phyloP scores from a whole-genome alignment of 2,329 filamentous ascomycete species.

The Monilinia fructigena region DNA sequence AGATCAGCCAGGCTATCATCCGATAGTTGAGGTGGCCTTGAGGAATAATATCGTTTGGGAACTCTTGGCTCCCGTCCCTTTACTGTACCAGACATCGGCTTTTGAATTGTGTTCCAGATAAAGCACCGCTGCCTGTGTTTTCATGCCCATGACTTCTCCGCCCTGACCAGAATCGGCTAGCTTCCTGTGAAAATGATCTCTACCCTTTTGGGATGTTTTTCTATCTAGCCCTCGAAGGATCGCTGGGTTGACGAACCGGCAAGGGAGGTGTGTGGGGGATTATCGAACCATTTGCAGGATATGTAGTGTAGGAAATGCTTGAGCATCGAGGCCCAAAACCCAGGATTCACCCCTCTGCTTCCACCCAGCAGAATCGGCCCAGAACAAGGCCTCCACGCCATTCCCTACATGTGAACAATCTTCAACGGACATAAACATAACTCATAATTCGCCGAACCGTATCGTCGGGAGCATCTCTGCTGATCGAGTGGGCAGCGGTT shows the following conservation, averaged over 20 bases:
- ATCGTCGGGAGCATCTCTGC: slow-evolving; percentile 3
- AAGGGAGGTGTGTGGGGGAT: neutral
- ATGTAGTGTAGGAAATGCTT: neutral
- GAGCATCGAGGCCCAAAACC: neutral
- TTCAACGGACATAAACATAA: neutral
- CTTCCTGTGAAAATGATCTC: neutral
- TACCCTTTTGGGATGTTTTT: neutral
- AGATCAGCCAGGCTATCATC: neutral
- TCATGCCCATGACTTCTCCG: neutral
- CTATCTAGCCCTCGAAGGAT: neutral
- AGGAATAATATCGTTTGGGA: neutral
- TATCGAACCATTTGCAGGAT: slow-evolving; percentile 1
- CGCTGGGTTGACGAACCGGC: neutral
- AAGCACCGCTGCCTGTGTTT: neutral
- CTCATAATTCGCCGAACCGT: slow-evolving; percentile 11
- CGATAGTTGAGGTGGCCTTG: neutral
- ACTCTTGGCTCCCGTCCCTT: neutral
- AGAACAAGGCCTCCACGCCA: neutral
- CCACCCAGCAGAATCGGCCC: neutral
- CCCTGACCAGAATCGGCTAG: neutral
- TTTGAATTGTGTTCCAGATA: neutral
- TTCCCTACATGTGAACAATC: neutral
- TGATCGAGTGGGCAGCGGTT: slow-evolving; percentile 13
- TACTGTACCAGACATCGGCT: neutral
- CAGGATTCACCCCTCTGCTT: neutral